These are phyloP conservation scores for Mangifera indica DNA, from an alignment of 345 rosid genomes.

Conservation along the genomic window DNA sequence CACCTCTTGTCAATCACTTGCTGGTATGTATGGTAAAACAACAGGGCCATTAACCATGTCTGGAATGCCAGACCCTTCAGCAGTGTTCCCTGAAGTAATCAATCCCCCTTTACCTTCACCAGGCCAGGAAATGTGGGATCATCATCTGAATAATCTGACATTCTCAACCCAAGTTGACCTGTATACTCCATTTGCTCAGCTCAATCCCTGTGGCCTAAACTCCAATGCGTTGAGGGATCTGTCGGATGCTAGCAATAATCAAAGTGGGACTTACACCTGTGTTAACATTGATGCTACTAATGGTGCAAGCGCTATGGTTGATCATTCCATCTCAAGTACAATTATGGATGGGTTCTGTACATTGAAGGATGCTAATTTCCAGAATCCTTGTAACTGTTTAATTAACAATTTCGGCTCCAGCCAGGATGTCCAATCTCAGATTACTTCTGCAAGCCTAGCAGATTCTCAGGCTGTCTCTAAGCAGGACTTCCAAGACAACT, in stretches of 20 bases:
- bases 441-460: conserved; percentile 82
- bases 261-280: conserved; percentile 60
- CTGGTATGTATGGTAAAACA: conserved; percentile 45
- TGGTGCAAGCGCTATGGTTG: conserved; percentile 59
- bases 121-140: conserved; percentile 72
- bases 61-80: conserved; percentile 55
- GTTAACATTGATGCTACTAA: conserved; percentile 60
- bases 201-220: conserved; percentile 39
- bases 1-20: conserved; percentile 45
- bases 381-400: conserved; percentile 65
- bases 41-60: conserved; percentile 29
- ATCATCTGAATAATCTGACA: conserved; percentile 52
- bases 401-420: conserved; percentile 63
- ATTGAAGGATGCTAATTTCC: conserved; percentile 65
- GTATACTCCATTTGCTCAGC: conserved; percentile 57
- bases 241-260: conserved; percentile 59
- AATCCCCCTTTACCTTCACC: conserved; percentile 44
- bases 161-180: conserved; percentile 46
- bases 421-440: conserved; percentile 96
- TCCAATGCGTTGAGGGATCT: conserved; percentile 44
- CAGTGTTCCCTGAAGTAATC: conserved; percentile 39
- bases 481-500: conserved; percentile 75
- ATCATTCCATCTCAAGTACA: conserved; percentile 71
- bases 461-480: conserved; percentile 79
- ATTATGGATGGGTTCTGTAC: conserved; percentile 72